Evolutionary conservation across 768 basidiomycete genomes (phyloP), one percentile per base, ranked within the genome.

Genomic region (Lactarius pseudohatsudake): DNA sequence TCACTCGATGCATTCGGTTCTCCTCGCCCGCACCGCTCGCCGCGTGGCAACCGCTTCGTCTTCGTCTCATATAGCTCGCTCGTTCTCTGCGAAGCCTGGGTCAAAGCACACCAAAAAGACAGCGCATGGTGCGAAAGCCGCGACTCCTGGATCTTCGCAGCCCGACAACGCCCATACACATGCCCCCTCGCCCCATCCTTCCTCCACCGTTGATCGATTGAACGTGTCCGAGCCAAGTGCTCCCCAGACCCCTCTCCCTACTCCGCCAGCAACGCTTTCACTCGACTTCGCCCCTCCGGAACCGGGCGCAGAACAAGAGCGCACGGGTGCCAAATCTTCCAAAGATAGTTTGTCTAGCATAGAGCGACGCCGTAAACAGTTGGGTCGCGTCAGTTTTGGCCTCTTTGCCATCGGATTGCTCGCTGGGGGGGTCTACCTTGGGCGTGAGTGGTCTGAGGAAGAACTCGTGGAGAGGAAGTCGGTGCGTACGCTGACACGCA

Each of bases 271-370:
- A 22, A 57, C 59, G 36, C 70, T 69, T 40, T 71, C 70, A 62
- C 79, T 91, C 22, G 89, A 91, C 75, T 88, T 91, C 70, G 81
- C 86, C 20, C 87, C 88, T 9, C 43, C 67, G 8, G 67, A 70
- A 54, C 64, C 67, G 1, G 69, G 78, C 78, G 18, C 76, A 79
- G 57, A 75, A 77, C 54, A 75, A 77, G 81, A 84, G 66, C 80
- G 86, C 60, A 93, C 91, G 0, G 91, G 92, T 16, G 92, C 92
- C 59, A 82, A 79, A 74, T 92, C 91, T 3, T 88, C 90, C 18
- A 91, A 88, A 71, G 88, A 89, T 59, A 85, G 87, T 16, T 81
- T 94, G 61, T 90, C 90, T 20, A 87, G 87, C 59, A 89, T 88
- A 67, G 96, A 97, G 77, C 81, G 84, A 70, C 82, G 82, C 72